Percentiles rank a stretch among this genome's conserved stretches.
Conservation (phyloP, 768 basidiomycete genomes). For the Termitomyces heimii region DNA sequence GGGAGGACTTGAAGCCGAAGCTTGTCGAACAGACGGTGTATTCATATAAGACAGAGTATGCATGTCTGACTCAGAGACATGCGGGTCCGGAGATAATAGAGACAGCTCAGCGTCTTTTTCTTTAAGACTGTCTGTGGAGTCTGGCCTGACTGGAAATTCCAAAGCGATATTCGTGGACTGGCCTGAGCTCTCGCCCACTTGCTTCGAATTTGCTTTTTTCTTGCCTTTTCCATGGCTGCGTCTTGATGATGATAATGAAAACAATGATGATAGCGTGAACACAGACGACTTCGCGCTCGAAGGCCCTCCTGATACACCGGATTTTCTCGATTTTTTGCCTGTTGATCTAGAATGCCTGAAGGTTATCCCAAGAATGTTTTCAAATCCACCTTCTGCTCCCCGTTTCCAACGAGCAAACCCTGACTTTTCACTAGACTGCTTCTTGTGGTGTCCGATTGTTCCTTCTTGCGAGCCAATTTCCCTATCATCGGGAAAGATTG, state of each 20-base stretch:
- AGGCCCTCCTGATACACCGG: slow-evolving; percentile 5
- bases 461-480: slow-evolving; percentile 10
- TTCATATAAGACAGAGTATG: slow-evolving; percentile 21
- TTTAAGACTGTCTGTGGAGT: slow-evolving; percentile 19
- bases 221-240: slow-evolving; percentile 31
- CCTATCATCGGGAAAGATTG: slow-evolving; percentile 3
- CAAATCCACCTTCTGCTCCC: slow-evolving; percentile 29
- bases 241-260: slow-evolving; percentile 15
- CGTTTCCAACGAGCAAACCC: slow-evolving; percentile 40
- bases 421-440: slow-evolving; percentile 26
- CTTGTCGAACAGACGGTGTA: slow-evolving; percentile 12
- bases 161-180: slow-evolving; percentile 30
- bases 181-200: slow-evolving; percentile 22
- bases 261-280: slow-evolving; percentile 15
- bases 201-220: slow-evolving; percentile 20
- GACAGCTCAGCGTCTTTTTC: slow-evolving; percentile 13
- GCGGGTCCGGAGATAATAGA: slow-evolving; percentile 1
- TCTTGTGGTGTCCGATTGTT: slow-evolving; percentile 3
- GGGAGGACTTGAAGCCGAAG: slow-evolving; percentile 12
- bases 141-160: slow-evolving; percentile 25
- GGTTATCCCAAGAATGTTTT: slow-evolving; percentile 27
- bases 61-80: slow-evolving; percentile 7
- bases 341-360: slow-evolving; percentile 35
- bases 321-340: slow-evolving; percentile 13
- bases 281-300: slow-evolving; percentile 22